phyloP scores from a whole-genome alignment of 2,329 filamentous ascomycete genomes.

The Aspergillus brasiliensis region DNA sequence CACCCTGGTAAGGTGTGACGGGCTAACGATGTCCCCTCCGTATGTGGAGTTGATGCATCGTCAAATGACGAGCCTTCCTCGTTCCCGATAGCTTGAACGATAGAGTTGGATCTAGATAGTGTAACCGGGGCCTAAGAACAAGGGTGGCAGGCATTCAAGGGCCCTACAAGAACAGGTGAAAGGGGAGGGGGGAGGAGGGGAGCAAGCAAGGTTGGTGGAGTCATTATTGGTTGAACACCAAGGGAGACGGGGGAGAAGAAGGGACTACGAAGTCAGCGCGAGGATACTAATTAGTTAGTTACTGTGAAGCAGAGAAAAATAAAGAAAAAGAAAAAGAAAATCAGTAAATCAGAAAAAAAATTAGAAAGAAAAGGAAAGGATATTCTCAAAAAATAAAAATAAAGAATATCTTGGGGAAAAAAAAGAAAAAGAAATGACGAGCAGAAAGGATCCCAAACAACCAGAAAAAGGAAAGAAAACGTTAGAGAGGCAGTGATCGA shows the following conservation, averaged over 20 bases:
- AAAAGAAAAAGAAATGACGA: background rate
- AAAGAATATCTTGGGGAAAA: background rate
- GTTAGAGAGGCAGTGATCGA: constrained; percentile 16
- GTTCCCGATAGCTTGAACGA: constrained; percentile 26
- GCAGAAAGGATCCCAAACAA: no score
- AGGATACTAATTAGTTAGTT: no score
- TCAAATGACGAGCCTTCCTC: constrained; percentile 19
- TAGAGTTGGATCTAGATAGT: constrained; percentile 26
- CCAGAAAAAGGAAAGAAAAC: constrained; percentile 12
- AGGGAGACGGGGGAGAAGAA: background rate
- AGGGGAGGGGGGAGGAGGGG: constrained; percentile 1
- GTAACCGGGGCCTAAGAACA: constrained; percentile 18
- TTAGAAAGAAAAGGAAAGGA: background rate
- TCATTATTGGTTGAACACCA: constrained; percentile 13
- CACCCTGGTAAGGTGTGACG: constrained; percentile 13
- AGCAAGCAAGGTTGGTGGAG: constrained; percentile 22
- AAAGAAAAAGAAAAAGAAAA: background rate
- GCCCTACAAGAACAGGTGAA: constrained; percentile 5
- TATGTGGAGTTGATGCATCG: constrained; percentile 15
- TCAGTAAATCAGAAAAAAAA: constrained; percentile 8
- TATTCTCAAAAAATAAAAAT: no score
- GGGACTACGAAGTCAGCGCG: background rate
- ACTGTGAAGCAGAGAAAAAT: background rate
- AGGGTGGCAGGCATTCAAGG: constrained; percentile 14
- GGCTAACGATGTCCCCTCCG: constrained; percentile 1